These are phyloP conservation scores for Pseudopyricularia javanii DNA, from an alignment of 2,329 filamentous ascomycete genomes.

Conservation along the genomic window DNA sequence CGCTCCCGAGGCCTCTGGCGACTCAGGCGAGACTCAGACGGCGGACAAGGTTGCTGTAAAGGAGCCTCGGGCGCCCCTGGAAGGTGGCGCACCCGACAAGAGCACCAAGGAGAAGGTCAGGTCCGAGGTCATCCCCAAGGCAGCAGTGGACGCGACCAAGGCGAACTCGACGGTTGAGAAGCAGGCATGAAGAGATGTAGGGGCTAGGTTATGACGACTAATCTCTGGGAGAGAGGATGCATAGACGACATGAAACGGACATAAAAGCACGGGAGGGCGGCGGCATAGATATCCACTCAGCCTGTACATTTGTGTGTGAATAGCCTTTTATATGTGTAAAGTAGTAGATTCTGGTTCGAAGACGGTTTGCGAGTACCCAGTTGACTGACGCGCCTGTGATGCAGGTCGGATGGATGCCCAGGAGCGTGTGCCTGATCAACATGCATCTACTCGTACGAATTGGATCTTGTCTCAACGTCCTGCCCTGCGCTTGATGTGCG, in stretches of 20 bases:
- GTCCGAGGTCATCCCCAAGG: conserved; percentile 9
- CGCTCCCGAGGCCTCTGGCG: background rate
- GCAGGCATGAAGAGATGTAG: background rate
- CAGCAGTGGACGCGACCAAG: conserved; percentile 16
- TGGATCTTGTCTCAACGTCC: background rate
- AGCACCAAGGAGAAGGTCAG: background rate
- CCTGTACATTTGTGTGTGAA: background rate
- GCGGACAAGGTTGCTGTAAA: background rate
- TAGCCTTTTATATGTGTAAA: too few relatives aligned
- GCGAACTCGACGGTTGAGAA: conserved; percentile 11
- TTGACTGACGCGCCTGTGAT: too few relatives aligned
- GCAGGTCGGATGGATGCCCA: too few relatives aligned
- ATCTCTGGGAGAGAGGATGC: background rate
- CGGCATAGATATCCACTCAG: background rate
- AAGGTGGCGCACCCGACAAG: background rate
- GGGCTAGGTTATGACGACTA: background rate
- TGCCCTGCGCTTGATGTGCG: too few relatives aligned
- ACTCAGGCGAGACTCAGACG: background rate
- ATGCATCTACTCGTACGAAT: too few relatives aligned
- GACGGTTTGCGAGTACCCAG: too few relatives aligned
- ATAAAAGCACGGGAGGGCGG: background rate
- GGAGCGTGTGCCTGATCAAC: too few relatives aligned
- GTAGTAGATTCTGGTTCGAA: too few relatives aligned
- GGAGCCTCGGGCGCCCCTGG: background rate
- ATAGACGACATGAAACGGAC: background rate